Percentiles rank a stretch among this genome's conserved stretches.
Evolutionary conservation across 164 flowering plant species (phyloP).

Genomic region (Paratinospora sagittata): DNA sequence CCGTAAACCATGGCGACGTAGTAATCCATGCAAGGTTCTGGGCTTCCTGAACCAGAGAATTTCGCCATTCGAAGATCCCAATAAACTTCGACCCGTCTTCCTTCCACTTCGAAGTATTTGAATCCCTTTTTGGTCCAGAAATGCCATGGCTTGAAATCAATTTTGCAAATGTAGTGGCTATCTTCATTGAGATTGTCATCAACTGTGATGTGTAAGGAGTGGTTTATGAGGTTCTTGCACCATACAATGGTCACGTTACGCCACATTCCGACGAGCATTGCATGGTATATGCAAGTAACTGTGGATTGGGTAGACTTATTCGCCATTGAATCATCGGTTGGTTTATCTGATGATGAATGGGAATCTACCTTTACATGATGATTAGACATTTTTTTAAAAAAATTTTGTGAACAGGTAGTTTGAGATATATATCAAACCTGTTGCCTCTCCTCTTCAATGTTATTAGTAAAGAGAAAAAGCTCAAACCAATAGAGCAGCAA

Average conservation of each 20-base stretch:
- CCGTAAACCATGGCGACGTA: constrained; percentile 72
- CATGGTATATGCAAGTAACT: constrained; percentile 33
- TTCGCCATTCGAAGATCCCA: constrained; percentile 88
- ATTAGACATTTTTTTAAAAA: no score
- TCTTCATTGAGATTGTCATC: constrained; percentile 33
- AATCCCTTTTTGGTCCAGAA: constrained; percentile 90
- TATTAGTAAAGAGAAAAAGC: no score
- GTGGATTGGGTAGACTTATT: constrained; percentile 31
- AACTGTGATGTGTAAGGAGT: constrained; percentile 33
- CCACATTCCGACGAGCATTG: constrained; percentile 28
- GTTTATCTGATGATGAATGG: constrained; percentile 15
- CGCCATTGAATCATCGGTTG: constrained; percentile 11
- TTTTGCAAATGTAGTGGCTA: constrained; percentile 47
- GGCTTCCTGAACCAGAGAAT: constrained; percentile 45
- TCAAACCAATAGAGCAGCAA: no score
- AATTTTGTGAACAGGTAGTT: no score
- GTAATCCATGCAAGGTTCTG: constrained; percentile 64
- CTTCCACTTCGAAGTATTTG: constrained; percentile 66
- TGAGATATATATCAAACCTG: no score
- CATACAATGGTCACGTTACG: constrained; percentile 37
- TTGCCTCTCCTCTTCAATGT: no score
- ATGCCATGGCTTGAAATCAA: constrained; percentile 92
- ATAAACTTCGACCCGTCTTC: constrained; percentile 44
- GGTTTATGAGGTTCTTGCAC: constrained; percentile 40
- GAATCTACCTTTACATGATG: neutral